These are phyloP conservation scores for Chrysanthemum seticuspe DNA, from an alignment of 129 eudicot genomes.

Conservation along the genomic window DNA sequence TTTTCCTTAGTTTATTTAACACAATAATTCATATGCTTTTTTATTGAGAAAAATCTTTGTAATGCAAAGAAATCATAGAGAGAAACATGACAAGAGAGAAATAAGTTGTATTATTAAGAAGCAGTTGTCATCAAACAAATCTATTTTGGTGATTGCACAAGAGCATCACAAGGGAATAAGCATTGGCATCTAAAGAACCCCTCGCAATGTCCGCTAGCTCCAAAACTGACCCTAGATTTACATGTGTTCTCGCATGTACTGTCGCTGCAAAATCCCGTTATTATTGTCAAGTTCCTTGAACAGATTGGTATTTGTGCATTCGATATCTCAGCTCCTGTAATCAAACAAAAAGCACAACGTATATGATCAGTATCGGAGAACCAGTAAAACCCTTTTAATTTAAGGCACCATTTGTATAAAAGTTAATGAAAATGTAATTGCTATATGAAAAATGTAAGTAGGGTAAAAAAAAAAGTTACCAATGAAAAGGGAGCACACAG, in stretches of 20 bases:
- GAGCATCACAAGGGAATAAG: background rate
- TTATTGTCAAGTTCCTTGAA: background rate
- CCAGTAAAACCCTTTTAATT: background rate
- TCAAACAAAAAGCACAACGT: background rate
- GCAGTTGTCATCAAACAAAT: background rate
- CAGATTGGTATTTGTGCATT: background rate
- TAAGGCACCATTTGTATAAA: no score
- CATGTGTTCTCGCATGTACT: background rate
- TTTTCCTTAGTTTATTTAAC: no score
- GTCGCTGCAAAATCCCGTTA: no score
- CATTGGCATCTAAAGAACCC: conserved; percentile 1
- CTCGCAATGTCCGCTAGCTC: background rate
- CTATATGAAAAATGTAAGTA: background rate
- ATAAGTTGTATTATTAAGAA: background rate
- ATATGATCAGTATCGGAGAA: background rate
- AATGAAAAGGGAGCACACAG: background rate
- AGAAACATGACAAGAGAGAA: background rate
- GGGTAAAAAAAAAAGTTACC: background rate
- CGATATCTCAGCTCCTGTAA: background rate
- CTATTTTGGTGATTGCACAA: background rate
- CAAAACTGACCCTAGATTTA: background rate
- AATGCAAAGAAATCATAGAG: no score
- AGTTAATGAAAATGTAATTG: no score
- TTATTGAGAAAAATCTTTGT: no score
- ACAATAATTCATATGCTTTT: no score